phyloP scores from a whole-genome alignment of 768 basidiomycete genomes.

The Hortiboletus campestris region DNA sequence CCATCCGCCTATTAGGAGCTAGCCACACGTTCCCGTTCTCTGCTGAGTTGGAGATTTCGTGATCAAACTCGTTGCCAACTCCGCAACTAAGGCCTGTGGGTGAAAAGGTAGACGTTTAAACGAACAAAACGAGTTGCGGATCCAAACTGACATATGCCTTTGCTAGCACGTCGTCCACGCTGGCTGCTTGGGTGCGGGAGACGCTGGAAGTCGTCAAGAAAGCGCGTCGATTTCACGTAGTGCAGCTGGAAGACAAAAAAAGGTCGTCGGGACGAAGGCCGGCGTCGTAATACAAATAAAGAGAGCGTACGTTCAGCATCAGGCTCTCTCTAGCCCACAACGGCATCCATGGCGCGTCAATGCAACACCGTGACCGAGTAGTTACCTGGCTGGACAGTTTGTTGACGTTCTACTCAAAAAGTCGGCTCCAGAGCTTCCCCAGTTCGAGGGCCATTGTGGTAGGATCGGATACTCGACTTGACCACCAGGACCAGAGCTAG shows the following conservation, averaged over 20 bases:
- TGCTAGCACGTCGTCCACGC: slow-evolving; percentile 65
- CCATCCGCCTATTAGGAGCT: slow-evolving; percentile 20
- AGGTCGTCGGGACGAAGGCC: background rate
- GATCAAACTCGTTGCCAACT: slow-evolving; percentile 24
- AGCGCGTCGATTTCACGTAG: slow-evolving; percentile 66
- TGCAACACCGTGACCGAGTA: slow-evolving; percentile 53
- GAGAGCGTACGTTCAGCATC: slow-evolving; percentile 44
- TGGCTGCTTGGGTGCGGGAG: slow-evolving; percentile 76
- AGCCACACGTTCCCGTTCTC: slow-evolving; percentile 27
- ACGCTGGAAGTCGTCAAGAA: slow-evolving; percentile 67
- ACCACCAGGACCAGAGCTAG: slow-evolving; percentile 82
- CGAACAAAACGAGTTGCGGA: background rate
- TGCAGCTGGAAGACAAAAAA: slow-evolving; percentile 43
- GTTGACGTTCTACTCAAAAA: slow-evolving; percentile 68
- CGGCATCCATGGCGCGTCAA: slow-evolving; percentile 68
- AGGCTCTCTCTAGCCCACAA: slow-evolving; percentile 55
- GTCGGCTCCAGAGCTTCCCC: background rate
- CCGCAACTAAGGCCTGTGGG: slow-evolving; percentile 28
- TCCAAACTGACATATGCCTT: slow-evolving; percentile 43
- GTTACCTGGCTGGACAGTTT: slow-evolving; percentile 86
- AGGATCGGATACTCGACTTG: slow-evolving; percentile 49
- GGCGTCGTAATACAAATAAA: background rate
- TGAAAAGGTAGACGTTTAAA: background rate
- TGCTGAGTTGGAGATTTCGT: slow-evolving; percentile 20
- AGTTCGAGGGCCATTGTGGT: background rate